Conservation (phyloP, 768 basidiomycete species). For the Hygrophoropsis aurantiaca region DNA sequence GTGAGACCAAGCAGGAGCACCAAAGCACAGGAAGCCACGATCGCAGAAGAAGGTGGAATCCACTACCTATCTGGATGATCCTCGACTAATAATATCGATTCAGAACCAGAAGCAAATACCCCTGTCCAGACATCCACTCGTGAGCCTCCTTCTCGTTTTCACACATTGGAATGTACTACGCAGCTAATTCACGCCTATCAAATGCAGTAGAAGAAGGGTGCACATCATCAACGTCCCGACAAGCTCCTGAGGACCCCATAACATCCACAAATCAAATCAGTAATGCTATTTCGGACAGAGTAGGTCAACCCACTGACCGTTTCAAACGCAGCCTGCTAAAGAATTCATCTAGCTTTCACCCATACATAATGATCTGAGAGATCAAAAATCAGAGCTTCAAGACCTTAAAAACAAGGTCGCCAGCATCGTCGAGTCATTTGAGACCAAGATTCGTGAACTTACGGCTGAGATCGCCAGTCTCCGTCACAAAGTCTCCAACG, state of each 20-base stretch:
- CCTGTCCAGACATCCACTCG: no score
- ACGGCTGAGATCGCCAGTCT: constrained; percentile 34
- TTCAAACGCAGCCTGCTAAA: constrained; percentile 22
- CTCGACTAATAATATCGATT: constrained; percentile 4
- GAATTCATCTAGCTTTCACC: constrained; percentile 50
- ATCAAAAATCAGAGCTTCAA: constrained; percentile 45
- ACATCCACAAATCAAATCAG: no score
- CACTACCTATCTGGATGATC: background rate
- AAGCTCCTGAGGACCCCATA: no score
- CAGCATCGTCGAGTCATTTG: constrained; percentile 28
- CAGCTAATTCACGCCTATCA: no score
- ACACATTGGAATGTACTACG: no score
- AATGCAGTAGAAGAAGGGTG: no score
- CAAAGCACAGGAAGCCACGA: constrained; percentile 55
- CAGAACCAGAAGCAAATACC: constrained; percentile 23
- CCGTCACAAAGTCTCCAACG: constrained; percentile 16
- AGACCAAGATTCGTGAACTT: constrained; percentile 37
- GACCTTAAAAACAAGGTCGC: constrained; percentile 31
- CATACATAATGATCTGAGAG: constrained; percentile 48
- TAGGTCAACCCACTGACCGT: no score
- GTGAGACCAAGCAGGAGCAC: constrained; percentile 49
- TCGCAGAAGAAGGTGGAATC: constrained; percentile 54
- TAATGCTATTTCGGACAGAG: no score
- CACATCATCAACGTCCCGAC: no score
- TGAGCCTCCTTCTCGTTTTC: no score